These are phyloP conservation scores for Apiotrichum porosum DNA, from an alignment of 1,284 basidiomycete genomes.

Conservation along the genomic window DNA sequence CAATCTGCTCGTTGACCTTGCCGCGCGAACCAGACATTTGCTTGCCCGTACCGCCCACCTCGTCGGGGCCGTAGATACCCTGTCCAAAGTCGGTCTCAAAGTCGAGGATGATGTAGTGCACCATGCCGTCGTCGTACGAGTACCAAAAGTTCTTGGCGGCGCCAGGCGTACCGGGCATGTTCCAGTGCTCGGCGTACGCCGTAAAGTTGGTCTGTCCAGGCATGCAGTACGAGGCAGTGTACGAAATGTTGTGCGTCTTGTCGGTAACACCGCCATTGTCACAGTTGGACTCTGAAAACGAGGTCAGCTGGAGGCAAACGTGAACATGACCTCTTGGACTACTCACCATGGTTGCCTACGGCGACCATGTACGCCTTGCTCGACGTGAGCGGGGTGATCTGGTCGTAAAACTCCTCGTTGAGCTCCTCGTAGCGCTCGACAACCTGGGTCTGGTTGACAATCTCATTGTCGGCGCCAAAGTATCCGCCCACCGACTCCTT, in stretches of 20 bases:
- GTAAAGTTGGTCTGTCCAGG: slow-evolving; percentile 31
- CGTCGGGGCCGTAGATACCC: slow-evolving; percentile 21
- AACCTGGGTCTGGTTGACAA: slow-evolving; percentile 10
- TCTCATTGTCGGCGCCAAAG: slow-evolving; percentile 17
- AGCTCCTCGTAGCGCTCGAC: slow-evolving; percentile 31
- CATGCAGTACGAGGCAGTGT: slow-evolving; percentile 25
- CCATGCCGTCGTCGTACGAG: slow-evolving; percentile 25
- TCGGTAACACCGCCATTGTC: slow-evolving; percentile 22
- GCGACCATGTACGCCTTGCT: slow-evolving; percentile 31
- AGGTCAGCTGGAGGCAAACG: too few species aligned
- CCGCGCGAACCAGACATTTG: slow-evolving; percentile 21
- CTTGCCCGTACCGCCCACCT: slow-evolving; percentile 22
- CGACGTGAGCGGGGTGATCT: slow-evolving; percentile 28
- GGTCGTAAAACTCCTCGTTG: slow-evolving; percentile 37
- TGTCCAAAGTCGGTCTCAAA: slow-evolving; percentile 32
- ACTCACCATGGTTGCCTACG: slow-evolving; percentile 32
- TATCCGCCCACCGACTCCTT: slow-evolving; percentile 24
- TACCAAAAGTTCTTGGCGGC: slow-evolving; percentile 36
- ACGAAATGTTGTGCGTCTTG: slow-evolving; percentile 26
- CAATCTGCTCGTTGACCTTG: slow-evolving; percentile 22
- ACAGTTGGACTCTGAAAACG: slow-evolving; percentile 31
- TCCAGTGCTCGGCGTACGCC: slow-evolving; percentile 32
- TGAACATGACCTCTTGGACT: too few species aligned
- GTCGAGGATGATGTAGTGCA: slow-evolving; percentile 28
- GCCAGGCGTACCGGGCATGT: slow-evolving; percentile 29